Percentiles rank a stretch among this genome's conserved stretches.
phyloP scores from a whole-genome alignment of 805 yeast species.

The Myxozyma sirexii region DNA sequence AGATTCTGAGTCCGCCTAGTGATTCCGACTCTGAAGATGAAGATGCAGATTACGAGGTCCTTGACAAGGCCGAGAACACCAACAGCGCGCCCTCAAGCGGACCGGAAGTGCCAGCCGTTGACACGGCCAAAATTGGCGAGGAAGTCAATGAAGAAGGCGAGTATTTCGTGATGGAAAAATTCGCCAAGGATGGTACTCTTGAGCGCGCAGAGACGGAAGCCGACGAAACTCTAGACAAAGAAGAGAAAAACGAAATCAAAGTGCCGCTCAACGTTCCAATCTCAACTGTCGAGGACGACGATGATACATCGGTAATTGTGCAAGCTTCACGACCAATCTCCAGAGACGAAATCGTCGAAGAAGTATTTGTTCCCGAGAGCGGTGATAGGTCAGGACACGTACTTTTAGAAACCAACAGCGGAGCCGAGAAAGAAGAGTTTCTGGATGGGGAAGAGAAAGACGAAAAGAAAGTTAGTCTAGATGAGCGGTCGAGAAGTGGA shows the following conservation, averaged over 20 bases:
- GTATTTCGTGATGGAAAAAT: slow-evolving; percentile 12
- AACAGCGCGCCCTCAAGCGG: not conserved
- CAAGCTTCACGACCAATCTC: slow-evolving; percentile 22
- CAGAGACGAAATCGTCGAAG: slow-evolving; percentile 7
- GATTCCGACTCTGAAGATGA: slow-evolving; percentile 24
- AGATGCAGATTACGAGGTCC: slow-evolving; percentile 19
- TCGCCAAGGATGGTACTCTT: slow-evolving; percentile 1
- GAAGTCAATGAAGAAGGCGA: slow-evolving; percentile 19
- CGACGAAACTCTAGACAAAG: slow-evolving; percentile 16
- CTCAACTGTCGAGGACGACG: slow-evolving; percentile 8
- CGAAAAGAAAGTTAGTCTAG: slow-evolving; percentile 10
- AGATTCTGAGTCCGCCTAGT: slow-evolving; percentile 28
- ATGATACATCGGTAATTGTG: slow-evolving; percentile 22
- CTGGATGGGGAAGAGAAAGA: slow-evolving; percentile 25
- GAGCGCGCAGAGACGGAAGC: slow-evolving; percentile 15
- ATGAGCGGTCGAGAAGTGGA: not conserved
- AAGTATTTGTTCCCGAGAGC: slow-evolving; percentile 26
- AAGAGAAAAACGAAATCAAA: slow-evolving; percentile 17
- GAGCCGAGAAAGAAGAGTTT: slow-evolving; percentile 28
- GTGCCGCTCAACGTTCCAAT: slow-evolving; percentile 7
- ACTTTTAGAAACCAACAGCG: slow-evolving; percentile 19
- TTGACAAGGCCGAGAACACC: not conserved
- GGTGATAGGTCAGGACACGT: slow-evolving; percentile 27
- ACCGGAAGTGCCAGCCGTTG: not conserved
- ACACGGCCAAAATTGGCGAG: not conserved